These are phyloP conservation scores for Paramecium tetraurelia DNA, from an alignment of 73 alveolate species.

Conservation along the genomic window DNA sequence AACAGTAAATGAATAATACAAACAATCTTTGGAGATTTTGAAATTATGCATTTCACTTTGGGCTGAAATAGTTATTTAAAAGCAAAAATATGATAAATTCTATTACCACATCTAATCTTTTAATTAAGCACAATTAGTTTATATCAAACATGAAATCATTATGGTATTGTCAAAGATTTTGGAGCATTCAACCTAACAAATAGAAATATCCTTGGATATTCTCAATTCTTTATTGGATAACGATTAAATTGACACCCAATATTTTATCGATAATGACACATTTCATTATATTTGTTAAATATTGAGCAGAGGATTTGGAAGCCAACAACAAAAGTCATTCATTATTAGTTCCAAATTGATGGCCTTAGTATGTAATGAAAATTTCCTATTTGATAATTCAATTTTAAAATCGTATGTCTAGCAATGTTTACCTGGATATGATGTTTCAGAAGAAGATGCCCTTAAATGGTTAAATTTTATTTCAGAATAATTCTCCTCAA, in stretches of 20 bases:
- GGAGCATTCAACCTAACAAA: background rate
- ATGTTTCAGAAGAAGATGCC: background rate
- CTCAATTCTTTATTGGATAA: background rate
- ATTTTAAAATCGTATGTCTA: background rate
- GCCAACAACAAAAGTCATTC: background rate
- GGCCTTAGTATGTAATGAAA: background rate
- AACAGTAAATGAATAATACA: background rate
- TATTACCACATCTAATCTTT: background rate
- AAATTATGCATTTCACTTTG: background rate
- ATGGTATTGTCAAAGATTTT: background rate
- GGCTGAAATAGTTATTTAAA: background rate
- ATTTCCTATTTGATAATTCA: background rate
- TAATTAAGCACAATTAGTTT: background rate
- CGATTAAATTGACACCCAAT: background rate
- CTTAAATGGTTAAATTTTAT: background rate
- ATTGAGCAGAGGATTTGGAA: background rate
- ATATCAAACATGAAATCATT: background rate
- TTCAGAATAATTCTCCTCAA: background rate
- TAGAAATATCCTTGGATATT: background rate
- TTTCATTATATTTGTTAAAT: background rate
- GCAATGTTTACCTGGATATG: background rate
- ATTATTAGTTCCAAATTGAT: background rate
- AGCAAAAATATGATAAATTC: background rate
- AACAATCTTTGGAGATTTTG: background rate
- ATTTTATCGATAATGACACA: background rate